Evolutionary conservation across 768 basidiomycete genomes (phyloP).

Genomic region (Auricularia sp.): DNA sequence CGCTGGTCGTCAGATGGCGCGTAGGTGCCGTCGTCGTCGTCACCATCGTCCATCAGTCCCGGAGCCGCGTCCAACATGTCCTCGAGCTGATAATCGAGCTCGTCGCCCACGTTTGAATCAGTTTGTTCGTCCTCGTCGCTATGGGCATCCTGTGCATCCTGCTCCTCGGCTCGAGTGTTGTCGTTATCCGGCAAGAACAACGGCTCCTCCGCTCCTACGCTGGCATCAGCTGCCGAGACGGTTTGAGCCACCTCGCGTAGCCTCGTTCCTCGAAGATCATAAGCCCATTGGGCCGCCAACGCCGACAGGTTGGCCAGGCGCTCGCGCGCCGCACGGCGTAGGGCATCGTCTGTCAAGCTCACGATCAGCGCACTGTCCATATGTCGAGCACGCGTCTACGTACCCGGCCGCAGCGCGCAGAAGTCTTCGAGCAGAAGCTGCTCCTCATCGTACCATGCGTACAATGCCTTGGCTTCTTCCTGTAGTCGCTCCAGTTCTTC

Average conservation of each 20-base stretch:
- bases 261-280: too few species aligned
- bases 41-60: not conserved
- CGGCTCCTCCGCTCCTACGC: too few species aligned
- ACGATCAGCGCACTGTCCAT: not conserved
- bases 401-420: not conserved
- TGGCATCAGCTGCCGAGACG: too few species aligned
- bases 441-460: not conserved
- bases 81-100: not conserved
- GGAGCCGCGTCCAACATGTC: not conserved
- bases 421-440: not conserved
- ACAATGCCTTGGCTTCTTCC: not conserved
- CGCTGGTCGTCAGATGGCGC: not conserved
- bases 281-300: too few species aligned
- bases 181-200: too few species aligned
- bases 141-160: not conserved
- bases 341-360: too few species aligned
- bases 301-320: too few species aligned
- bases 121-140: not conserved
- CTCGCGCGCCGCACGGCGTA: too few species aligned
- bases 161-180: too few species aligned
- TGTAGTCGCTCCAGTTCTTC: not conserved
- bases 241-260: too few species aligned
- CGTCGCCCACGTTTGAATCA: not conserved
- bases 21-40: not conserved
- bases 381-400: too few species aligned